phyloP scores from a whole-genome alignment of 805 yeast genomes.

The Nakazawaea peltata region DNA sequence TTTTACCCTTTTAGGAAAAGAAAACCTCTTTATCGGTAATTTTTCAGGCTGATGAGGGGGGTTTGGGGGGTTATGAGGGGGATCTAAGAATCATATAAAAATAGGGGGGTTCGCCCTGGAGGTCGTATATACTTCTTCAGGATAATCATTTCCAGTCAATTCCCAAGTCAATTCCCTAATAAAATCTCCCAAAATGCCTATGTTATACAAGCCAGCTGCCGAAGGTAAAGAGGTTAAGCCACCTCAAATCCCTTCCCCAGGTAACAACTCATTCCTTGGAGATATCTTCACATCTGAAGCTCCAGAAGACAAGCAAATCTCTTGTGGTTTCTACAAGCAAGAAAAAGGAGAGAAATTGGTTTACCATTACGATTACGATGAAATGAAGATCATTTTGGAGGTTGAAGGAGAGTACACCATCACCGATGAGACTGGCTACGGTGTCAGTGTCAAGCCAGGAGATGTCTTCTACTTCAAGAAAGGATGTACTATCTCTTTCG shows the following conservation, averaged over 20 bases:
- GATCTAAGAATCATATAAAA: too few species aligned
- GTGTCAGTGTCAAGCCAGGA: constrained; percentile 51
- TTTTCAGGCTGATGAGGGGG: too few species aligned
- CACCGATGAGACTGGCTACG: constrained; percentile 56
- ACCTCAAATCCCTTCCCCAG: constrained; percentile 54
- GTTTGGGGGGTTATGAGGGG: too few species aligned
- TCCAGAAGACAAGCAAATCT: constrained; percentile 49
- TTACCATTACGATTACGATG: constrained; percentile 61
- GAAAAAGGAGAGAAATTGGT: constrained; percentile 61
- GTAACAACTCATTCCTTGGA: constrained; percentile 62
- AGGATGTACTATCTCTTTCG: constrained; percentile 61
- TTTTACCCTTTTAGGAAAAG: constrained; percentile 7
- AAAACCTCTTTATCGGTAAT: too few species aligned
- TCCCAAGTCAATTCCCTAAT: too few species aligned
- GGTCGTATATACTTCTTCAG: too few species aligned
- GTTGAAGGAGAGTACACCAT: constrained; percentile 58
- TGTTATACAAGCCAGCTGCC: constrained; percentile 42
- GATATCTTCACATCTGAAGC: constrained; percentile 58
- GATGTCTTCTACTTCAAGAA: constrained; percentile 61
- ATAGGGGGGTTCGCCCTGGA: too few species aligned
- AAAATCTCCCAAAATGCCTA: constrained; percentile 48
- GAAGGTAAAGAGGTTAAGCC: constrained; percentile 48
- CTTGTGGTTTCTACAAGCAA: constrained; percentile 65
- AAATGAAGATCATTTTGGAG: constrained; percentile 62
- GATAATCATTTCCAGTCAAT: too few species aligned